These are phyloP conservation scores for Cercospora nicotianae DNA, from an alignment of 2,329 filamentous ascomycete species.

Conservation along the genomic window DNA sequence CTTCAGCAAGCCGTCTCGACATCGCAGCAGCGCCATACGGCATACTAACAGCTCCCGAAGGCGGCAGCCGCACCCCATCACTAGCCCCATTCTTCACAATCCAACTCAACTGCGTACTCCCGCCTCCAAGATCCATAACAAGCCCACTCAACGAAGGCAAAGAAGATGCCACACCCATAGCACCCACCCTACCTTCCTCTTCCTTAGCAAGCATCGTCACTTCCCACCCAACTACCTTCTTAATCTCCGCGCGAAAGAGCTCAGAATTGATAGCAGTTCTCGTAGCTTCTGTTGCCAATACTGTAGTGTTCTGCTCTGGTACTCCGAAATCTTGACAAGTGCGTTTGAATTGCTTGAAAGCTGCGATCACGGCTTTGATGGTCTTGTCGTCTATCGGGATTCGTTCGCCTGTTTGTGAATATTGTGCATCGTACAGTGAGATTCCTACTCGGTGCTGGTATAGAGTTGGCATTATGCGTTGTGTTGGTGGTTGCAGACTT, in stretches of 20 bases:
- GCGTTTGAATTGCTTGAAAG: slow-evolving; percentile 67
- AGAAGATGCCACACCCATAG: slow-evolving; percentile 77
- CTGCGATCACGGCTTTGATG: slow-evolving; percentile 65
- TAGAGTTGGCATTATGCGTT: slow-evolving; percentile 72
- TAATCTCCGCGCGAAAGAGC: slow-evolving; percentile 67
- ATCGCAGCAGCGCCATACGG: slow-evolving; percentile 71
- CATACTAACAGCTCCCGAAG: slow-evolving; percentile 61
- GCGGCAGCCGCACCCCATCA: slow-evolving; percentile 54
- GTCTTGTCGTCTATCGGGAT: slow-evolving; percentile 59
- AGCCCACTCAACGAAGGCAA: slow-evolving; percentile 70
- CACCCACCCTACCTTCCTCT: slow-evolving; percentile 80
- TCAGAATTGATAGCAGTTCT: slow-evolving; percentile 73
- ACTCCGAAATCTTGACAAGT: slow-evolving; percentile 72
- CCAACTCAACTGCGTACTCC: slow-evolving; percentile 70
- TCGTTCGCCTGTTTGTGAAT: slow-evolving; percentile 41
- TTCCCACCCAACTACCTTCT: slow-evolving; percentile 61
- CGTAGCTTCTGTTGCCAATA: slow-evolving; percentile 88
- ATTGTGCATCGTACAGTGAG: slow-evolving; percentile 81
- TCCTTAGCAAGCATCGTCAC: slow-evolving; percentile 74
- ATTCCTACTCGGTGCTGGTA: slow-evolving; percentile 78
- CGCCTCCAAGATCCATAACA: slow-evolving; percentile 82
- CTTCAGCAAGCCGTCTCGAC: slow-evolving; percentile 54
- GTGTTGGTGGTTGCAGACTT: slow-evolving; percentile 67
- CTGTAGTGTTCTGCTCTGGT: slow-evolving; percentile 62
- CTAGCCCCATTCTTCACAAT: slow-evolving; percentile 51